phyloP scores from a whole-genome alignment of 345 rosid genomes.

The Arabis alpina region DNA sequence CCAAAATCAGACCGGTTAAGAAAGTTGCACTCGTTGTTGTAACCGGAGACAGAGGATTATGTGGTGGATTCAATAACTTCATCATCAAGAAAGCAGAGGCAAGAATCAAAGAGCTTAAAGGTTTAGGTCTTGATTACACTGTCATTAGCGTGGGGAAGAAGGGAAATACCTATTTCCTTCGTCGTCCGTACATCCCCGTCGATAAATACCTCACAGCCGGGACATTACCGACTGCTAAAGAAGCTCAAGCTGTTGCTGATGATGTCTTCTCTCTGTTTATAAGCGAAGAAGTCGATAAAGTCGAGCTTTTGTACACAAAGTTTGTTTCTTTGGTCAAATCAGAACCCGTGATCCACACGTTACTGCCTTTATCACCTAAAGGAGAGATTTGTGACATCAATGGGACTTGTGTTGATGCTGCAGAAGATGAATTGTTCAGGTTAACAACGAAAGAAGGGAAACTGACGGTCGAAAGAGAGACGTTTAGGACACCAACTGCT shows the following conservation, averaged over 20 bases:
- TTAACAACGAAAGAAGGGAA: constrained; percentile 92
- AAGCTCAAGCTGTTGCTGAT: constrained; percentile 75
- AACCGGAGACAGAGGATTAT: constrained; percentile 90
- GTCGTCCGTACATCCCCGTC: constrained; percentile 86
- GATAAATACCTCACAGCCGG: constrained; percentile 59
- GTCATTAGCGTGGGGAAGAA: constrained; percentile 88
- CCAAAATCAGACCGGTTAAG: constrained; percentile 88
- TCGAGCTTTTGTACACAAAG: constrained; percentile 92
- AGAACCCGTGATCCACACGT: constrained; percentile 85
- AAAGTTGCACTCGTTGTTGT: constrained; percentile 92
- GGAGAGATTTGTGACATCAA: constrained; percentile 92
- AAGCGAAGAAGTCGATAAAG: constrained; percentile 93
- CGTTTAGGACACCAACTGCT: constrained; percentile 55
- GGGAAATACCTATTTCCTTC: constrained; percentile 76
- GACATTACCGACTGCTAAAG: constrained; percentile 66
- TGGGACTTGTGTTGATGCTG: constrained; percentile 90
- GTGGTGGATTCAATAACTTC: constrained; percentile 78
- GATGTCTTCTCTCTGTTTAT: constrained; percentile 73
- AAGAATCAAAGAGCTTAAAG: constrained; percentile 70
- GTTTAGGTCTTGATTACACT: constrained; percentile 66
- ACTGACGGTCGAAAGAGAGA: constrained; percentile 78
- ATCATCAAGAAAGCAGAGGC: constrained; percentile 80
- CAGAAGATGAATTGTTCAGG: constrained; percentile 92
- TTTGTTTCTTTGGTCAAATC: constrained; percentile 87
- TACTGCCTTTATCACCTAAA: constrained; percentile 85